Conservation (phyloP, 192 early-diverging fungal species). For the Mortierella antarctica region DNA sequence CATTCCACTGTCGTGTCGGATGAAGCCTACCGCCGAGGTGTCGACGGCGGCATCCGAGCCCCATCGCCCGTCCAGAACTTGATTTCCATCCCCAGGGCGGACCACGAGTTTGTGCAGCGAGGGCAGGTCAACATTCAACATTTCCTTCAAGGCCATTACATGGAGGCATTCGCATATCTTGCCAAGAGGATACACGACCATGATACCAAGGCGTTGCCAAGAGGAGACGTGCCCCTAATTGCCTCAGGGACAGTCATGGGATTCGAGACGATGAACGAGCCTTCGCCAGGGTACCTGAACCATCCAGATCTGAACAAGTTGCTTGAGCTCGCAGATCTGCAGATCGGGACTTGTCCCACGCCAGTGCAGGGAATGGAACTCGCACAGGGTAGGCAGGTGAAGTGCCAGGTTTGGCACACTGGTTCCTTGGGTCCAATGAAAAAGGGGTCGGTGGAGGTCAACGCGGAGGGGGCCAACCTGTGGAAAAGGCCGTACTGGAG, state of each 20-base stretch:
- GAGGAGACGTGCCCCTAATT: background rate
- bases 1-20: constrained; percentile 25
- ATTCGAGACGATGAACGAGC: constrained; percentile 68
- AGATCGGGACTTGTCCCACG: constrained; percentile 63
- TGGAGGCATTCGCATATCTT: constrained; percentile 55
- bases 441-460: constrained; percentile 50
- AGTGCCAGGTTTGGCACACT: constrained; percentile 60
- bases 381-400: constrained; percentile 54
- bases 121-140: constrained; percentile 61
- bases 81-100: constrained; percentile 22
- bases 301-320: constrained; percentile 55
- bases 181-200: constrained; percentile 45
- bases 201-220: constrained; percentile 11
- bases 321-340: constrained; percentile 54
- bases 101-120: constrained; percentile 26
- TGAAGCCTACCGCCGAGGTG: constrained; percentile 35
- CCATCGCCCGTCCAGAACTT: constrained; percentile 42
- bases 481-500: constrained; percentile 47
- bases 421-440: constrained; percentile 58
- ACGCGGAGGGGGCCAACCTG: constrained; percentile 40
- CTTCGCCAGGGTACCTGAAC: constrained; percentile 59
- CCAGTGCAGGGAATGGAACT: constrained; percentile 59
- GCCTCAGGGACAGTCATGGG: constrained; percentile 56
- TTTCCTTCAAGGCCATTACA: constrained; percentile 62
- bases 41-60: constrained; percentile 25